These are phyloP conservation scores for Fusarium bactridioides DNA, from an alignment of 2,329 filamentous ascomycete genomes.

Conservation along the genomic window DNA sequence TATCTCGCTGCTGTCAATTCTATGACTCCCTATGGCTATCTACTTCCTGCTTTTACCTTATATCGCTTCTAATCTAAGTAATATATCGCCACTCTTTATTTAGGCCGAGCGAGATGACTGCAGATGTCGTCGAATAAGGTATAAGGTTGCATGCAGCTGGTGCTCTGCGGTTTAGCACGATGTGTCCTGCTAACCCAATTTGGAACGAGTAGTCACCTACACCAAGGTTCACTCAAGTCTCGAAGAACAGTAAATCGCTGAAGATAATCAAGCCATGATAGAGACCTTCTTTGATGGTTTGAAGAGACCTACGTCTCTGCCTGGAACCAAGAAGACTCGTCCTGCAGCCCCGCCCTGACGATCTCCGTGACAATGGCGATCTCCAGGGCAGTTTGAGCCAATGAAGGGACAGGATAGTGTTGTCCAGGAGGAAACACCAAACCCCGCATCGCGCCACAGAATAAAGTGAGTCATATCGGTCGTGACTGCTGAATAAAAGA, in stretches of 20 bases:
- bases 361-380: background rate
- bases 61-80: no score
- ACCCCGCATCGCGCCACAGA: background rate
- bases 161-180: background rate
- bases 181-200: background rate
- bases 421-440: background rate
- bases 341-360: background rate
- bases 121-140: accelerated
- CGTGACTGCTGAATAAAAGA: background rate
- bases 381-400: background rate
- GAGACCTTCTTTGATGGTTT: accelerated
- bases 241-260: accelerated
- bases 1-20: background rate
- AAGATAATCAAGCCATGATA: background rate
- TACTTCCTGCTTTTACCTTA: no score
- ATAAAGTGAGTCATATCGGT: background rate
- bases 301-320: accelerated
- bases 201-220: accelerated
- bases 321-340: background rate
- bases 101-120: accelerated
- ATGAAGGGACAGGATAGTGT: background rate
- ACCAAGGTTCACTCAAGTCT: background rate
- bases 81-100: accelerated
- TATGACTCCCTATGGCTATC: accelerated
- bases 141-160: background rate